These are phyloP conservation scores for Sugiyamaella lignohabitans DNA, from an alignment of 805 yeast genomes.

Conservation along the genomic window DNA sequence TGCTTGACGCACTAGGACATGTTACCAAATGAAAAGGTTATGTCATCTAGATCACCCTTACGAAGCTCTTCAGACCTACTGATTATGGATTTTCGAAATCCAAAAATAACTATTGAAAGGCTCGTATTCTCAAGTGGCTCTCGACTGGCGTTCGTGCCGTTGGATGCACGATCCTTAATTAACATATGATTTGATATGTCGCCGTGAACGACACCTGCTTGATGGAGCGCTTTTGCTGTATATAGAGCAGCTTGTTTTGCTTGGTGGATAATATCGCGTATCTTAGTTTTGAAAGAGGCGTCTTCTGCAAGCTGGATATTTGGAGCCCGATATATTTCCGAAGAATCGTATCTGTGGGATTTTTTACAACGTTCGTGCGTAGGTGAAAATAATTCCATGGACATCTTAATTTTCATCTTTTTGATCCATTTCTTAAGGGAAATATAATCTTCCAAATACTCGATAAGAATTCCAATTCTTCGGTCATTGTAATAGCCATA, in stretches of 20 bases:
- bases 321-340: neutral
- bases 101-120: neutral
- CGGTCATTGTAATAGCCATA: conserved; percentile 4
- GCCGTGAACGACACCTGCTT: conserved; percentile 6
- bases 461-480: conserved; percentile 10
- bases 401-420: neutral
- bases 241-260: neutral
- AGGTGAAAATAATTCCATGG: neutral
- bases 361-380: neutral
- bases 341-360: neutral
- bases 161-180: neutral
- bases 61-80: neutral
- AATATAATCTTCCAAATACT: conserved; percentile 5
- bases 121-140: too few relatives aligned
- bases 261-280: neutral
- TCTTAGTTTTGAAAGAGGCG: too few relatives aligned
- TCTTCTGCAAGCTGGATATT: neutral
- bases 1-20: too few relatives aligned
- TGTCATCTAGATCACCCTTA: neutral
- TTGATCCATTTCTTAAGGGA: conserved; percentile 11
- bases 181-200: neutral
- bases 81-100: neutral
- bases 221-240: conserved; percentile 1
- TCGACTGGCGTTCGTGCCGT: too few relatives aligned
- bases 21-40: too few relatives aligned